Base-by-base conservation (phyloP, 371 early-diverging fungal genomes). In the Mycotypha africana region DNA sequence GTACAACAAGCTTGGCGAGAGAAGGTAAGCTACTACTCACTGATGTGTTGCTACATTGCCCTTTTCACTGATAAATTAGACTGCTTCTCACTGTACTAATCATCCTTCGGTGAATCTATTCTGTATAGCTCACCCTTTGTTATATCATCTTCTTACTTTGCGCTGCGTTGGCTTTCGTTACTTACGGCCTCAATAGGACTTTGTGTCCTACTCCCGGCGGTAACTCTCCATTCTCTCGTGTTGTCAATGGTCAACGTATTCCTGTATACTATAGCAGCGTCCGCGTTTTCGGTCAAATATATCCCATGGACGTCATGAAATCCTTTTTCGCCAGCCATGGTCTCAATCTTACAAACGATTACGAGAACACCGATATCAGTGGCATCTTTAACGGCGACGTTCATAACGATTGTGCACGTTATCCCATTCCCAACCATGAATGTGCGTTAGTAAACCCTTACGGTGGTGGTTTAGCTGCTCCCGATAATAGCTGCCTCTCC, bases 1-100 rank as follows among this genome's bases (percentile, higher is more conserved):
- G 72, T 69, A 36, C 69, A 76, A 37, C 81, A 81, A 53, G 85
- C 85, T 23, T 84, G 85, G 85, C 62, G 85, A 56, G 85, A 84
- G 64, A 84, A 84, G 51, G 76, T 84, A 58, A 38, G n/a, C n/a
- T n/a, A n/a, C n/a, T n/a, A n/a, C n/a, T n/a, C n/a, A n/a, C n/a
- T n/a, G n/a, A n/a, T n/a, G n/a, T n/a, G n/a, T n/a, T n/a, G n/a
- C n/a, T n/a, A n/a, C n/a, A n/a, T n/a, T n/a, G n/a, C n/a, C n/a
- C n/a, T n/a, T n/a, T n/a, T n/a, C n/a, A n/a, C n/a, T n/a, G n/a
- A n/a, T n/a, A n/a, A n/a, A n/a, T n/a, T n/a, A n/a, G n/a, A n/a
- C n/a, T n/a, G n/a, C n/a, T n/a, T n/a, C n/a, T n/a, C n/a, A n/a
- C n/a, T n/a, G n/a, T n/a, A n/a, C n/a, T n/a, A n/a, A n/a, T n/a